Percentiles rank a stretch among this genome's conserved stretches.
Evolutionary conservation across 116 monocot species (phyloP).

Genomic region (Dioscorea cayenensis): DNA sequence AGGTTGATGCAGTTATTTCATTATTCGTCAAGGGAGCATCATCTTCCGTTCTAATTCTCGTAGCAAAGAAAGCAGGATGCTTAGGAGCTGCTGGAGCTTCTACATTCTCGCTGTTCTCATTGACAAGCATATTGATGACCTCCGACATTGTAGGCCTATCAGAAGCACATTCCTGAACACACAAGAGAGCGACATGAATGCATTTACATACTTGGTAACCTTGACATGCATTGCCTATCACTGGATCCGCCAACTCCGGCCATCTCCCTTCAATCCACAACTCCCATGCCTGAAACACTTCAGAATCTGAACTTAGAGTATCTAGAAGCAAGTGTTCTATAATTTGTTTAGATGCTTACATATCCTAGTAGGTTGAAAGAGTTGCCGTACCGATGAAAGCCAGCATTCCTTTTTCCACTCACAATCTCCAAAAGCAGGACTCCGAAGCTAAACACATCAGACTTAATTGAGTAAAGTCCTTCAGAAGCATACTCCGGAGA

Average conservation of each 20-base stretch:
- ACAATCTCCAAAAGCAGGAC: slow-evolving; percentile 30
- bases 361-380: slow-evolving; percentile 27
- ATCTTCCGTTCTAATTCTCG: too few species aligned
- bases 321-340: too few species aligned
- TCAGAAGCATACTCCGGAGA: slow-evolving; percentile 30
- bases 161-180: slow-evolving; percentile 22
- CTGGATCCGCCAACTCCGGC: slow-evolving; percentile 7
- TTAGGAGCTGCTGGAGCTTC: too few species aligned
- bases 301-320: too few species aligned
- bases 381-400: slow-evolving; percentile 12
- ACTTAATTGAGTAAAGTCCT: slow-evolving; percentile 37
- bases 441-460: slow-evolving; percentile 40
- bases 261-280: slow-evolving; percentile 5
- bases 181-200: slow-evolving; percentile 18
- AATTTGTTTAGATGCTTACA: slow-evolving; percentile 15
- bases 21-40: too few species aligned
- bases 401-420: slow-evolving; percentile 19
- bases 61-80: too few species aligned
- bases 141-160: slow-evolving; percentile 3
- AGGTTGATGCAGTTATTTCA: too few species aligned
- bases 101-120: too few species aligned
- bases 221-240: background rate
- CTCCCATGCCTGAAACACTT: slow-evolving; percentile 17
- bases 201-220: background rate
- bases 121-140: background rate